phyloP scores from a whole-genome alignment of 2,329 filamentous ascomycete genomes.

The Arthroderma sp. region DNA sequence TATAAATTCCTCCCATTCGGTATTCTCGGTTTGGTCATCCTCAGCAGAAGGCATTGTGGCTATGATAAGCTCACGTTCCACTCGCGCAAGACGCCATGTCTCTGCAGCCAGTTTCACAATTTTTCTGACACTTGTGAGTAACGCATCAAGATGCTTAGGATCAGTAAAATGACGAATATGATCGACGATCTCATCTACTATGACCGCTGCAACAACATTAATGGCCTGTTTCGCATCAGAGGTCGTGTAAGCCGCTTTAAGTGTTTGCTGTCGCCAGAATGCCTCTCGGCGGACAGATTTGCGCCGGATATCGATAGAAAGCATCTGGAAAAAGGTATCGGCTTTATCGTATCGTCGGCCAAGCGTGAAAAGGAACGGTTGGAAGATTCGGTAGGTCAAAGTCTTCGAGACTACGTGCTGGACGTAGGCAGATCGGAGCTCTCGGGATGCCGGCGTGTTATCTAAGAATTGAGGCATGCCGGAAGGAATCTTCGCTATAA shows the following conservation, averaged over 20 bases:
- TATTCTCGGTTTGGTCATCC: conserved; percentile 21
- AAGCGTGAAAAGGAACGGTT: conserved; percentile 45
- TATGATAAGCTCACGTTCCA: conserved; percentile 43
- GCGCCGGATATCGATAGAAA: conserved; percentile 43
- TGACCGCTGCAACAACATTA: conserved; percentile 41
- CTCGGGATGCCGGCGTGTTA: conserved; percentile 38
- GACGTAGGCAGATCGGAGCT: conserved; percentile 41
- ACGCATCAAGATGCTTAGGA: conserved; percentile 36
- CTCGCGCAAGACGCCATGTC: conserved; percentile 45
- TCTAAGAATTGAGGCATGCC: conserved; percentile 43
- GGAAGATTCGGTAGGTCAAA: conserved; percentile 44
- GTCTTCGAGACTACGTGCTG: conserved; percentile 44
- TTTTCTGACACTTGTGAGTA: conserved; percentile 38
- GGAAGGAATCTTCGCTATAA: conserved; percentile 39
- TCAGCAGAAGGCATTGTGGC: conserved; percentile 36
- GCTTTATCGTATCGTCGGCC: conserved; percentile 42
- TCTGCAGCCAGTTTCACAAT: conserved; percentile 47
- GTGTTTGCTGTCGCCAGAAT: conserved; percentile 45
- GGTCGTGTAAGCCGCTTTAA: conserved; percentile 44
- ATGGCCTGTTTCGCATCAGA: conserved; percentile 44
- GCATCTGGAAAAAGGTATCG: conserved; percentile 42
- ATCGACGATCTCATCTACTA: conserved; percentile 45
- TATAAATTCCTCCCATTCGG: conserved; percentile 25
- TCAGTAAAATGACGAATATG: conserved; percentile 42
- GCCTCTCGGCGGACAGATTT: conserved; percentile 45